Conservation (phyloP, 257 asterid species). For the Rauvolfia tetraphylla region DNA sequence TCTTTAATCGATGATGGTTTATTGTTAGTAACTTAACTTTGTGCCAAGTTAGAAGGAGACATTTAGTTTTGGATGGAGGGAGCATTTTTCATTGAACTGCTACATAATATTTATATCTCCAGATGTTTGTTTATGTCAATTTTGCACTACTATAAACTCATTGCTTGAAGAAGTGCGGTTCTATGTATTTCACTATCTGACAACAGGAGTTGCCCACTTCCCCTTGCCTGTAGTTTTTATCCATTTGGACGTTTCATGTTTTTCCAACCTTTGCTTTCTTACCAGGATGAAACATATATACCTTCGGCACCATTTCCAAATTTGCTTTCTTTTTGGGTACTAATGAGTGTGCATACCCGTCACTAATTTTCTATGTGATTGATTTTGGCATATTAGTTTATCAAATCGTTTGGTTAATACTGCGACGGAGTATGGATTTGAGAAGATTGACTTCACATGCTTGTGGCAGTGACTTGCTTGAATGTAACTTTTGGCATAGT, state of each 20-base stretch:
- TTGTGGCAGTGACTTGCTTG: not conserved
- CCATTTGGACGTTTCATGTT: not conserved
- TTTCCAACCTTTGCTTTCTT: not conserved
- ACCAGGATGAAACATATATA: not conserved
- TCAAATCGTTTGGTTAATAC: not conserved
- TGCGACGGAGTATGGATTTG: no score
- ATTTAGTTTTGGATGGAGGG: no score
- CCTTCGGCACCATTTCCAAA: not conserved
- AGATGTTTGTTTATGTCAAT: not conserved
- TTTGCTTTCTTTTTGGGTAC: not conserved
- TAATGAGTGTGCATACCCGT: not conserved
- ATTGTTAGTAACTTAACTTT: no score
- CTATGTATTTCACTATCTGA: not conserved
- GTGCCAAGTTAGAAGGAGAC: no score
- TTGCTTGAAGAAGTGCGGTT: not conserved
- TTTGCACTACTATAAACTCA: not conserved
- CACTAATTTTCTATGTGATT: not conserved
- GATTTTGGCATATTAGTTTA: not conserved
- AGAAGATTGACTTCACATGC: not conserved
- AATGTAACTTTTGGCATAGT: not conserved
- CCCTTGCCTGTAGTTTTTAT: not conserved
- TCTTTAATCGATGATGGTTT: no score
- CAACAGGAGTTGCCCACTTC: not conserved
- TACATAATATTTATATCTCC: not conserved
- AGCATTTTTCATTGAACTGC: not conserved